Evolutionary conservation across 2,329 filamentous ascomycete species (phyloP), one percentile per base, ranked within the genome.

Genomic region (Pseudogymnoascus sp.): DNA sequence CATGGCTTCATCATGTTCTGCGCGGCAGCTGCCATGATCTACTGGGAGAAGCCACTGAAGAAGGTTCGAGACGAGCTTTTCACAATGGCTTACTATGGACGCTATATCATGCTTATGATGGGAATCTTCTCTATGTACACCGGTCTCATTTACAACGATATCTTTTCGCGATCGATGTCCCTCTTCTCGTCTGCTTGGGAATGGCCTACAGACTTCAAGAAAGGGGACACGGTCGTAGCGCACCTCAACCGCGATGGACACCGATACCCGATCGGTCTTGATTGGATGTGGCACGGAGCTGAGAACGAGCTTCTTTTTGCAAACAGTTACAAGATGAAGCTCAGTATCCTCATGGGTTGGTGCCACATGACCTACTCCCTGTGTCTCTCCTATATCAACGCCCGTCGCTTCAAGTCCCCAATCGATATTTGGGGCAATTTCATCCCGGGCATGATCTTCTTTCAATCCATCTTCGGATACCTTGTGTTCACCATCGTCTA

Each of bases 251-350:
- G 76, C 40, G 78, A 85, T 25, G 59, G 83, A 53, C 23, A 97
- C 77, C 88, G 92, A 61, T 99, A 97, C 75, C 93, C 95, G 14
- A 96, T 99, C 73, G 94, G 94, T 69, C 78, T 99, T 65, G 94
- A 99, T 74, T 96, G 88, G 87, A 90, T 88, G 72, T 99, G 94
- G 94, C 95, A 99, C 75, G 92, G 89, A 65, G 89, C 92, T 11
- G 93, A 97, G 71, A 99, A 99, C 72, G 89, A 95, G 65, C 82
- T 99, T 18, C 84, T 99, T 60, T 99, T 99, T 79, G 89, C 86
- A 75, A 99, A 99, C 88, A 95, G 90, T 77, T 95, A 94, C 84
- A 99, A 99, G 87, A 99, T 99, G 94, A 99, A 99, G 82, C 90
- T 99, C 78, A 95, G 91, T 80, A 97, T 99, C 74, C 85, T 99